A percentile compares a stretch with the other conserved stretches of the same genome.
phyloP scores from a whole-genome alignment of 768 basidiomycete species.

The Glaciozyma antarctica region DNA sequence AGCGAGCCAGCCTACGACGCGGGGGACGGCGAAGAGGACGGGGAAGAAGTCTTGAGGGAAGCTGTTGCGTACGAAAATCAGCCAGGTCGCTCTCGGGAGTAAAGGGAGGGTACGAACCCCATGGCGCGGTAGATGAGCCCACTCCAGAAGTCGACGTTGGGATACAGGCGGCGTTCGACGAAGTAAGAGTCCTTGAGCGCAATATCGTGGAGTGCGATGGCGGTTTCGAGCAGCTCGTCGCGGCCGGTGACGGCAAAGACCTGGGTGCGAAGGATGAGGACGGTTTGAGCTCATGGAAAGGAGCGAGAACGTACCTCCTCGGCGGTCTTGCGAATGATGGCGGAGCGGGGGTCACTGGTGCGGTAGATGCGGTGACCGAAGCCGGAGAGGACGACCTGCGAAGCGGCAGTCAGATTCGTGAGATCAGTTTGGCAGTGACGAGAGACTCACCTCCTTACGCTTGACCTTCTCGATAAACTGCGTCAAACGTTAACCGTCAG shows the following conservation, averaged over 20 bases:
- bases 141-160: slow-evolving; percentile 65
- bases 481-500: not conserved
- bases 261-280: slow-evolving; percentile 1
- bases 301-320: slow-evolving; percentile 48
- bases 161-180: slow-evolving; percentile 64
- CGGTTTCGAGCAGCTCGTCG: slow-evolving; percentile 75
- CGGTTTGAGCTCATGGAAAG: not conserved
- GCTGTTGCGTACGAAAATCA: not conserved
- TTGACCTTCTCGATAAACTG: slow-evolving; percentile 80
- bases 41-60: slow-evolving; percentile 94
- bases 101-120: not conserved
- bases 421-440: too few relatives aligned
- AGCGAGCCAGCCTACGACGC: slow-evolving; percentile 85
- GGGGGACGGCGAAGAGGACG: slow-evolving; percentile 80
- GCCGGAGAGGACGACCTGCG: slow-evolving; percentile 64
- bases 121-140: slow-evolving; percentile 55
- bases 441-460: slow-evolving; percentile 49
- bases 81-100: not conserved
- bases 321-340: slow-evolving; percentile 80
- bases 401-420: too few relatives aligned
- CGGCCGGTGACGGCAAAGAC: slow-evolving; percentile 59
- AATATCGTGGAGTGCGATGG: slow-evolving; percentile 76
- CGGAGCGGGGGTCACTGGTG: slow-evolving; percentile 77
- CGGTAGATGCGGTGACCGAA: slow-evolving; percentile 84
- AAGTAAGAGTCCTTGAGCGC: slow-evolving; percentile 90